phyloP scores from a whole-genome alignment of 331 rosid species.

The Phaseolus coccineus region DNA sequence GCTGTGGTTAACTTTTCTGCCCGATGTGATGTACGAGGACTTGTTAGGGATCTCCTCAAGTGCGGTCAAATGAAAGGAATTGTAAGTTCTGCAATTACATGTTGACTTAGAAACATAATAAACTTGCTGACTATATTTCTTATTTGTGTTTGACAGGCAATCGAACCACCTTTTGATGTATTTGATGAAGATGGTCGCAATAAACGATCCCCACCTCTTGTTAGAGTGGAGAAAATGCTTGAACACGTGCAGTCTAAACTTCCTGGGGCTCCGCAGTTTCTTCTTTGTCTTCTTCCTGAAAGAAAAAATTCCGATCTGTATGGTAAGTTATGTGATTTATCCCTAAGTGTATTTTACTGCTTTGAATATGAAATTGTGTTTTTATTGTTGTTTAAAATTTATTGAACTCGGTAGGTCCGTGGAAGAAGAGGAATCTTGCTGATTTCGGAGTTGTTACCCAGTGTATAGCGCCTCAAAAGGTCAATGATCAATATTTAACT shows the following conservation, averaged over 20 bases:
- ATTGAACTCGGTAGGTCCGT: slow-evolving; percentile 67
- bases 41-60: slow-evolving; percentile 69
- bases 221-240: slow-evolving; percentile 86
- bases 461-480: slow-evolving; percentile 81
- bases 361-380: background rate
- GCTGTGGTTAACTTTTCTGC: slow-evolving; percentile 88
- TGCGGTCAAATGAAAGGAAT: slow-evolving; percentile 81
- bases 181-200: slow-evolving; percentile 65
- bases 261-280: slow-evolving; percentile 74
- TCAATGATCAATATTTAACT: slow-evolving; percentile 88
- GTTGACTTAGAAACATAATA: background rate
- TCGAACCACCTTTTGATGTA: slow-evolving; percentile 64
- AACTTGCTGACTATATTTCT: background rate
- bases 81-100: slow-evolving; percentile 55
- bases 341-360: background rate
- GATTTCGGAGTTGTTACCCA: slow-evolving; percentile 85
- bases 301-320: slow-evolving; percentile 89
- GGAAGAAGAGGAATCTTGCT: slow-evolving; percentile 82
- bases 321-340: slow-evolving; percentile 52
- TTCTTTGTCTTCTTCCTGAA: slow-evolving; percentile 88
- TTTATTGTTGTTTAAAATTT: background rate
- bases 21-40: slow-evolving; percentile 68
- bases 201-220: slow-evolving; percentile 78
- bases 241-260: slow-evolving; percentile 66
- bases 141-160: slow-evolving; percentile 51